These are phyloP conservation scores for Geotrichum phurueaensis DNA, from an alignment of 1,139 yeast species.

Conservation along the genomic window DNA sequence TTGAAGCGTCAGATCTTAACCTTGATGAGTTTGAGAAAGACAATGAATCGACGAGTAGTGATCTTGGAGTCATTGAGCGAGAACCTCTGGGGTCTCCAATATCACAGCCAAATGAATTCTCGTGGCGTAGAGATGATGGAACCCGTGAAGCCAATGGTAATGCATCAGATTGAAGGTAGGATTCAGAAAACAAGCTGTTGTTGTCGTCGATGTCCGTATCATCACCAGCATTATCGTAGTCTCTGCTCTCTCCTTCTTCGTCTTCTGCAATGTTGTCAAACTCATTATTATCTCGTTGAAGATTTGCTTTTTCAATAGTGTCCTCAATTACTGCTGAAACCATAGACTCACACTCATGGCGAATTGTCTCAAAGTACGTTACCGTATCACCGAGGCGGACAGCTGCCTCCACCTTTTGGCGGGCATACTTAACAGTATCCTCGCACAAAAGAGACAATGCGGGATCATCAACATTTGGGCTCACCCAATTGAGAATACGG, in stretches of 20 bases:
- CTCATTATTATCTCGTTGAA: conserved; percentile 29
- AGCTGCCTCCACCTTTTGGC: conserved; percentile 67
- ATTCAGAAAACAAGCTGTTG: conserved; percentile 23
- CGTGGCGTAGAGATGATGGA: not conserved
- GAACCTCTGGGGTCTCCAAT: conserved; percentile 5
- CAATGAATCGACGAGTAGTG: conserved; percentile 12
- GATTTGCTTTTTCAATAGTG: conserved; percentile 51
- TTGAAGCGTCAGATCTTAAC: not conserved
- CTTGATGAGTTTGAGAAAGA: not conserved
- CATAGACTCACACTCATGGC: conserved; percentile 70
- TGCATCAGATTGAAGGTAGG: conserved; percentile 25
- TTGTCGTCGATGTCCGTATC: conserved; percentile 18
- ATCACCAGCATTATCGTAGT: conserved; percentile 16
- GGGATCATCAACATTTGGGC: conserved; percentile 52
- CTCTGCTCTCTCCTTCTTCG: conserved; percentile 12
- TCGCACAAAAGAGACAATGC: conserved; percentile 58
- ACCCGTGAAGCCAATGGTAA: conserved; percentile 9
- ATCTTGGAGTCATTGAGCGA: conserved; percentile 13
- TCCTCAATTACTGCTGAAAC: conserved; percentile 62
- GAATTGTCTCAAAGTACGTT: conserved; percentile 72
- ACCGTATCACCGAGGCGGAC: conserved; percentile 69
- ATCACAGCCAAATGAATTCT: conserved; percentile 1
- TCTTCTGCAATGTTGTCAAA: conserved; percentile 19
- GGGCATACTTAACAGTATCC: conserved; percentile 61
- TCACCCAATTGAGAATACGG: conserved; percentile 48